Evolutionary conservation across 179 eudicot genomes (phyloP).

Genomic region (Nepenthes alata): DNA sequence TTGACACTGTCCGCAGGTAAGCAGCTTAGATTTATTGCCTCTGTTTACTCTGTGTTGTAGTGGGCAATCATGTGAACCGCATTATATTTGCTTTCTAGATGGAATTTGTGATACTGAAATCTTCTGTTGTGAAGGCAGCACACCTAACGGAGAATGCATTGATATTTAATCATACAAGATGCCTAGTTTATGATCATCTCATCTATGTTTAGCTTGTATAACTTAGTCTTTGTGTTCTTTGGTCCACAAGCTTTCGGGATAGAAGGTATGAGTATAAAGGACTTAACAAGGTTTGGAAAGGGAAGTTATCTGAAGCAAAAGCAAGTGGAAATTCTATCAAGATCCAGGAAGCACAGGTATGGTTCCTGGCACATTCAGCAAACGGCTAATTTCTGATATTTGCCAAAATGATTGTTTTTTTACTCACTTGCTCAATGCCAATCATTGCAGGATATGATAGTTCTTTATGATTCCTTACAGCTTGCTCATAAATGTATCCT

Average conservation of each 20-base stretch:
- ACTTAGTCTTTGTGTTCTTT: slow-evolving; percentile 8
- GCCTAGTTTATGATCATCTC: not conserved
- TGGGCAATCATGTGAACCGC: not conserved
- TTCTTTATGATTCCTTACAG: slow-evolving; percentile 92
- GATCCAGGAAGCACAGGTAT: slow-evolving; percentile 98
- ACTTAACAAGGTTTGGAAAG: slow-evolving; percentile 96
- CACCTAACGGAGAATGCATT: not conserved
- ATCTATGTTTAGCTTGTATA: not conserved
- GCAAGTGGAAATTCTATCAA: slow-evolving; percentile 83
- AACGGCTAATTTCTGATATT: not conserved
- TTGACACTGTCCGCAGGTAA: slow-evolving; percentile 97
- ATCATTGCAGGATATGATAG: slow-evolving; percentile 77
- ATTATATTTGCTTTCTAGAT: not conserved
- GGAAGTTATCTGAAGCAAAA: slow-evolving; percentile 86
- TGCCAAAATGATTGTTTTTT: not conserved
- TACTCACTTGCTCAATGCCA: slow-evolving; percentile 3
- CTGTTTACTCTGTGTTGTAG: not conserved
- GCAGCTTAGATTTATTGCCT: slow-evolving; percentile 8
- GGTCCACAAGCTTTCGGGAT: slow-evolving; percentile 73
- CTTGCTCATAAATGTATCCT: slow-evolving; percentile 98
- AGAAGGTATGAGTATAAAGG: slow-evolving; percentile 97
- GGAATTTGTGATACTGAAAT: not conserved
- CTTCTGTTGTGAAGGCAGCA: not conserved
- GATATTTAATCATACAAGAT: not conserved
- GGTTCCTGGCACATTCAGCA: not conserved